phyloP scores from a whole-genome alignment of 2,329 filamentous ascomycete species.

The Dactylonectria macrodidyma region DNA sequence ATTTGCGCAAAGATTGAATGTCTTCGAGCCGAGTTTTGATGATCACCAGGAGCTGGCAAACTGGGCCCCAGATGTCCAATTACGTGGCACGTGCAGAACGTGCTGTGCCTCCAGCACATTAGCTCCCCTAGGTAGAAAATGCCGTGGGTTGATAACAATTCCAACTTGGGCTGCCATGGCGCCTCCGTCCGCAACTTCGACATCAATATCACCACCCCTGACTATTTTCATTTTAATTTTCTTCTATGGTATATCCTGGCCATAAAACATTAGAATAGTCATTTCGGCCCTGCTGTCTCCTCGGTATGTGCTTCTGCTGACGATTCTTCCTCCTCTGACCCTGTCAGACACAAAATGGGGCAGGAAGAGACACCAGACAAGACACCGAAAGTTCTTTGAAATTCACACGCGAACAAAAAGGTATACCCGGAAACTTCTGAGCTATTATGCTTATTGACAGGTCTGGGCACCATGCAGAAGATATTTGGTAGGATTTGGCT shows the following conservation, averaged over 20 bases:
- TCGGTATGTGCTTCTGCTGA: background rate
- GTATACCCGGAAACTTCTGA: background rate
- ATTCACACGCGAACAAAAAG: background rate
- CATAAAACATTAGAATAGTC: background rate
- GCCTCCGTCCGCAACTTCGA: background rate
- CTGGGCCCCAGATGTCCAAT: background rate
- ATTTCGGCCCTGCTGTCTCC: background rate
- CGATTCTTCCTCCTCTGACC: background rate
- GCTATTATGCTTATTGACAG: background rate
- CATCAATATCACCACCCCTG: background rate
- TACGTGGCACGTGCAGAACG: conserved; percentile 5
- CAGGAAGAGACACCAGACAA: background rate
- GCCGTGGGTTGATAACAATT: background rate
- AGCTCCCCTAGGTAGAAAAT: background rate
- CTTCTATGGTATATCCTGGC: background rate
- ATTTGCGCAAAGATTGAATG: background rate
- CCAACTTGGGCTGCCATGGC: background rate
- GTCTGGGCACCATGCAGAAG: background rate
- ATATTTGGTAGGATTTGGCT: background rate
- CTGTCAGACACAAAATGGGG: background rate
- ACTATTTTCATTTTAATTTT: background rate
- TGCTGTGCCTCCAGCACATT: conserved; percentile 3
- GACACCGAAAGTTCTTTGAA: background rate
- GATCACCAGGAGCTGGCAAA: background rate
- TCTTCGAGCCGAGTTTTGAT: background rate